These are phyloP conservation scores for Rhizophora apiculata DNA, from an alignment of 345 rosid genomes.

Conservation along the genomic window DNA sequence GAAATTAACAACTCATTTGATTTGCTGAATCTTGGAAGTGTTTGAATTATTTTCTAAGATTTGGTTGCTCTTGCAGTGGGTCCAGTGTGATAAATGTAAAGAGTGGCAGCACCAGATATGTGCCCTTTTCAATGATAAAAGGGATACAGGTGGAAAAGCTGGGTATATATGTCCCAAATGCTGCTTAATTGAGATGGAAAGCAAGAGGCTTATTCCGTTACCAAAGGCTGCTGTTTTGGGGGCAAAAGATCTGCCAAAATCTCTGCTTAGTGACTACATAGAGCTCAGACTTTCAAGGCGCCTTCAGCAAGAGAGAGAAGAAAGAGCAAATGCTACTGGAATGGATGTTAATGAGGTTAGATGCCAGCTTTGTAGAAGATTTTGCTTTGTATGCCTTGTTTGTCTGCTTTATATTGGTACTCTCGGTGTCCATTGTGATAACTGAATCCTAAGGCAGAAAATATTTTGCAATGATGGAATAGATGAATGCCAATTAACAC, in stretches of 20 bases:
- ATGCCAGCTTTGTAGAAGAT: conserved; percentile 1
- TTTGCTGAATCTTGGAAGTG: not conserved
- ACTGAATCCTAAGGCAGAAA: not conserved
- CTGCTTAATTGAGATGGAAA: conserved; percentile 39
- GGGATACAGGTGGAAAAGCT: conserved; percentile 34
- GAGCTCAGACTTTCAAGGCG: conserved; percentile 45
- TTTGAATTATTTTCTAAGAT: conserved; percentile 1
- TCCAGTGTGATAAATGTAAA: conserved; percentile 48
- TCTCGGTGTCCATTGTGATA: not conserved
- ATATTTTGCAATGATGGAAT: not conserved
- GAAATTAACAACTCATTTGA: not conserved
- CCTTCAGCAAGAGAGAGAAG: conserved; percentile 43
- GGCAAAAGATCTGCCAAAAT: conserved; percentile 55
- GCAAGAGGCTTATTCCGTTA: conserved; percentile 14
- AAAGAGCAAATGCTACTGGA: conserved; percentile 41
- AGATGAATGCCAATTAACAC: not conserved
- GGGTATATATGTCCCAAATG: conserved; percentile 52
- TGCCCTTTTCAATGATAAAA: conserved; percentile 49
- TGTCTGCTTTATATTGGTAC: not conserved
- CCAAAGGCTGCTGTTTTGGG: conserved; percentile 24
- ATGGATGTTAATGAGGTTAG: conserved; percentile 50
- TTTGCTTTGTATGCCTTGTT: not conserved
- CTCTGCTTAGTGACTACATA: conserved; percentile 48
- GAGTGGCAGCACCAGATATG: conserved; percentile 67
- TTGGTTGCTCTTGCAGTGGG: conserved; percentile 45